A percentile compares a stretch with the other conserved stretches of the same genome.
Conservation (phyloP, 2,329 filamentous ascomycete genomes). For the Fusarium pseudograminearum region DNA sequence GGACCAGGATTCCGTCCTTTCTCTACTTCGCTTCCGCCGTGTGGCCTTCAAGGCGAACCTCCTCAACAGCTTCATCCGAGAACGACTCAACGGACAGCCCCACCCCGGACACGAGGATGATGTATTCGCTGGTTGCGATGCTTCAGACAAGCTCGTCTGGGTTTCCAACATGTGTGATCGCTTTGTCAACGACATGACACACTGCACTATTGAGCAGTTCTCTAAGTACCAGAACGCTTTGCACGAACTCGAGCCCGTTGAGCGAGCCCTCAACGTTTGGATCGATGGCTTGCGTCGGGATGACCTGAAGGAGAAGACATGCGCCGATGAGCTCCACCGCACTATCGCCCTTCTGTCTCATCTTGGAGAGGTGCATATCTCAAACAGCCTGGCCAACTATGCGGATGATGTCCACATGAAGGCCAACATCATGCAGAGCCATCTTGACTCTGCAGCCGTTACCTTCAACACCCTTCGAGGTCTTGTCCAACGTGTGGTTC, state of each 20-base stretch:
- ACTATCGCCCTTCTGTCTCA: constrained; percentile 91
- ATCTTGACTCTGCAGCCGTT: constrained; percentile 81
- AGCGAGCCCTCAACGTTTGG: constrained; percentile 88
- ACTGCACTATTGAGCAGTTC: constrained; percentile 83
- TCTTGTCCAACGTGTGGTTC: constrained; percentile 75
- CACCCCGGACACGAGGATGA: constrained; percentile 81
- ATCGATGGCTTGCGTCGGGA: constrained; percentile 86
- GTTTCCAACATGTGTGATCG: constrained; percentile 85
- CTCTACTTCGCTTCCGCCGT: constrained; percentile 87
- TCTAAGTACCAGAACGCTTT: constrained; percentile 81
- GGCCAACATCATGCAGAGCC: constrained; percentile 79
- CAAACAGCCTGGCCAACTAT: constrained; percentile 75
- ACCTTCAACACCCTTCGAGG: constrained; percentile 72
- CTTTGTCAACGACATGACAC: constrained; percentile 83
- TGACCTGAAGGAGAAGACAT: constrained; percentile 86
- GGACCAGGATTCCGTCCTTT: constrained; percentile 88
- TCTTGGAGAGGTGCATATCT: constrained; percentile 83
- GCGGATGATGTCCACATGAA: constrained; percentile 85
- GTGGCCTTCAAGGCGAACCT: constrained; percentile 89
- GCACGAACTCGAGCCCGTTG: constrained; percentile 91
- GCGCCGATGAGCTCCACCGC: constrained; percentile 82
- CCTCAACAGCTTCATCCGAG: constrained; percentile 81
- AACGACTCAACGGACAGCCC: constrained; percentile 76
- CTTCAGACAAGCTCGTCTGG: constrained; percentile 87
- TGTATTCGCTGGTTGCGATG: constrained; percentile 81